Conservation (phyloP, 495 filamentous ascomycete species). For the Chaetomidium leptoderma region DNA sequence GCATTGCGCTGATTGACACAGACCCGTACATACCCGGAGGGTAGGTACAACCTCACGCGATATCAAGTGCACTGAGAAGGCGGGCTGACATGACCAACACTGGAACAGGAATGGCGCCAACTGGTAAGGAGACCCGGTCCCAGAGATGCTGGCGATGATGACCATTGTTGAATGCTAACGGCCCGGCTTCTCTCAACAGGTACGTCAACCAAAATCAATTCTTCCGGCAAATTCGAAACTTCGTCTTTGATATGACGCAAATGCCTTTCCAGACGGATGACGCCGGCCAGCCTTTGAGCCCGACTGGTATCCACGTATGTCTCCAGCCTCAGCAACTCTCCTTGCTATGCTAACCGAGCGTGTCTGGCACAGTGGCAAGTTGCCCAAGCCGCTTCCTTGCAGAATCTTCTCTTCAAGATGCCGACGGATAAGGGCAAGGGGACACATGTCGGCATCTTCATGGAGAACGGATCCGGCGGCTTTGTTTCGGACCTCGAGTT, state of each 20-base stretch:
- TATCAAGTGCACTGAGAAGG: not conserved
- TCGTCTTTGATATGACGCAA: conserved; percentile 69
- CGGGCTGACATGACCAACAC: not conserved
- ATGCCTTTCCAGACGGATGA: not conserved
- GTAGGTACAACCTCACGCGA: not conserved
- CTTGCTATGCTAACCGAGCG: not conserved
- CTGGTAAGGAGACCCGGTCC: not conserved
- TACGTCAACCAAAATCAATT: conserved; percentile 82
- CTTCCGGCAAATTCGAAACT: conserved; percentile 87
- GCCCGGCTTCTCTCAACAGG: not conserved
- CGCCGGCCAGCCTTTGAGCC: not conserved
- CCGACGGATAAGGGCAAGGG: not conserved
- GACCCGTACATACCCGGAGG: not conserved
- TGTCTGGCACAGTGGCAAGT: not conserved
- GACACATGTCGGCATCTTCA: not conserved
- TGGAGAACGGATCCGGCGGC: not conserved
- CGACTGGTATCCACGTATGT: not conserved
- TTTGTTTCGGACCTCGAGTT: not conserved
- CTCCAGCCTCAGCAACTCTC: not conserved
- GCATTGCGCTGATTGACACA: not conserved
- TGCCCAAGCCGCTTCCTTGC: not conserved
- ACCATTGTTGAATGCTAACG: not conserved
- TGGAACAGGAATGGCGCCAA: not conserved
- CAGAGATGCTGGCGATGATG: too few relatives aligned
- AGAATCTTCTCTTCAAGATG: not conserved